These are phyloP conservation scores for Acer yangbiense DNA, from an alignment of 345 rosid genomes.

Conservation along the genomic window DNA sequence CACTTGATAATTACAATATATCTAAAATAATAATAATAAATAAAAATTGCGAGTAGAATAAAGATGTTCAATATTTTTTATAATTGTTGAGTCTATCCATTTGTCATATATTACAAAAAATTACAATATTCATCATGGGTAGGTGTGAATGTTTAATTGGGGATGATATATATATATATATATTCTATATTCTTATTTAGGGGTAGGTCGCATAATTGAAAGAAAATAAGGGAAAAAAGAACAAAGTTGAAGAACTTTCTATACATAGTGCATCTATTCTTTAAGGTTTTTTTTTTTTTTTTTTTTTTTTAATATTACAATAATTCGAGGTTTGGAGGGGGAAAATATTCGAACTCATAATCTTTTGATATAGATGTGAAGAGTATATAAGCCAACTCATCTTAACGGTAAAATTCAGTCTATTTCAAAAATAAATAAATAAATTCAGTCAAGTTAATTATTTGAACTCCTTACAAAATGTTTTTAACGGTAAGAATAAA, in stretches of 20 bases:
- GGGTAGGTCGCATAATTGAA: constrained; percentile 3
- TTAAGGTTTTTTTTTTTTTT: background rate
- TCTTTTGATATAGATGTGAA: no score
- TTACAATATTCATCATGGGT: background rate
- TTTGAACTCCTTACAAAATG: no score
- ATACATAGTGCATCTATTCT: background rate
- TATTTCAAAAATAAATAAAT: no score
- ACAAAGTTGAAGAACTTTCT: background rate
- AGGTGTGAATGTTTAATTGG: no score
- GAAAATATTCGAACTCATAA: no score
- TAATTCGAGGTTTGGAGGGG: no score
- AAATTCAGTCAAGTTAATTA: no score
- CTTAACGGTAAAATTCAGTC: background rate
- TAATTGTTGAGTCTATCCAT: constrained; percentile 5
- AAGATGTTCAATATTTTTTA: background rate
- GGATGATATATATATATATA: no score
- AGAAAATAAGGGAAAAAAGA: background rate
- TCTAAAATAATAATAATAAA: background rate
- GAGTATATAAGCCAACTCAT: no score
- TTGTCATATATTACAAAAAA: background rate
- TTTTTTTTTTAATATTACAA: no score
- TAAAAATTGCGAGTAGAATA: background rate
- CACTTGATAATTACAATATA: no score
- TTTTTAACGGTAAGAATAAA: no score
- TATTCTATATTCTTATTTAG: background rate